Evolutionary conservation across 164 flowering plant species (phyloP), one percentile per base, ranked within the genome.

Genomic region (Tinospora cordifolia): DNA sequence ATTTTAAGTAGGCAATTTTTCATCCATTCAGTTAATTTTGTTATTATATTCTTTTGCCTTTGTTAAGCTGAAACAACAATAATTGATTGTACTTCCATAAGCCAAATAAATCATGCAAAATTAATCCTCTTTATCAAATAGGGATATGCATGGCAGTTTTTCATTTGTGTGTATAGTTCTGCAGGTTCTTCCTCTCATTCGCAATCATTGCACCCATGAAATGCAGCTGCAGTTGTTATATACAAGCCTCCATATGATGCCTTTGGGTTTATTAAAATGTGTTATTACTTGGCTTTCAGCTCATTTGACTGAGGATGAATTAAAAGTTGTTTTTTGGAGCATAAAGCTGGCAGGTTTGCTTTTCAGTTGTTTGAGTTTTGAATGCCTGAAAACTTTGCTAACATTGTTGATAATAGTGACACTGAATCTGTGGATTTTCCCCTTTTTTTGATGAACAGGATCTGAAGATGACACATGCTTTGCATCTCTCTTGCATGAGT

Each of bases 211-310:
- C 78, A 75, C 80, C 81, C 68, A 69, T 67, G 86, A 83, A 71
- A 77, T 73, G 78, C 92, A 87, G 76, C 80, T 70, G 46, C 74
- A 75, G 71, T 73, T 92, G 54, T 69, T 90, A 12, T 83, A 80
- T 72, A 70, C 62, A 66, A 84, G 92, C 81, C 79, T 90, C 72
- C 80, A 76, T 58, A 77, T 81, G 81, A 77, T 92, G 90, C 98
- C 96, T 44, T 84, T 92, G 66, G 96, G 98, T 36, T 72, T 89
- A 74, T 75, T 92, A 36, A 89, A 83, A 83, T 87, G 85, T 72
- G 82, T 73, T 57, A 77, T 83, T 47, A 77, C 83, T 34, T 90
- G 96, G 96, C 84, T 92, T 69, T 83, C 87, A 11, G 60, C 85
- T 40, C 83, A 83, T 68, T 76, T 92, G 58, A 80, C 88, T 34